phyloP scores from a whole-genome alignment of 768 basidiomycete species.

The Macrolepiota albuminosa region DNA sequence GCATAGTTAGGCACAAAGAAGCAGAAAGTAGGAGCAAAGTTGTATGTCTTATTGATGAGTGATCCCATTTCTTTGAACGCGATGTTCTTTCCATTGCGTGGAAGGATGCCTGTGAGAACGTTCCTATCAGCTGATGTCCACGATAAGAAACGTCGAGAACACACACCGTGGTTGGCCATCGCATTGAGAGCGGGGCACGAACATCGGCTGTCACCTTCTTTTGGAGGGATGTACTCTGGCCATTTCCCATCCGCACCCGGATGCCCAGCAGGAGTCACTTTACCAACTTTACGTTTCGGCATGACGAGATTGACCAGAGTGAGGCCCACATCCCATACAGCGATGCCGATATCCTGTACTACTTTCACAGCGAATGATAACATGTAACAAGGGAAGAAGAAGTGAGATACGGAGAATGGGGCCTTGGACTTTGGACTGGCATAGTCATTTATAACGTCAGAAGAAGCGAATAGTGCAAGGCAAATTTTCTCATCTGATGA shows the following conservation, averaged over 20 bases:
- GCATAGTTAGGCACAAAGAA: conserved; percentile 59
- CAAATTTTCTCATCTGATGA: background rate
- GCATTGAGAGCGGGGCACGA: conserved; percentile 64
- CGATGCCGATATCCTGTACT: conserved; percentile 25
- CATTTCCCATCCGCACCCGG: conserved; percentile 59
- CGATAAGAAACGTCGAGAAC: background rate
- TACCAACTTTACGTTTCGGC: conserved; percentile 45
- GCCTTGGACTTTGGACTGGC: background rate
- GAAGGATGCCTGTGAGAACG: conserved; percentile 48
- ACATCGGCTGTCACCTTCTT: conserved; percentile 62
- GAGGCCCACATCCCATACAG: conserved; percentile 50
- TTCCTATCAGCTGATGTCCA: background rate
- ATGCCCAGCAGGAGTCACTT: conserved; percentile 49
- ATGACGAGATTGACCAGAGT: conserved; percentile 47
- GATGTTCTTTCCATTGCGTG: conserved; percentile 66
- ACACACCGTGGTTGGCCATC: conserved; percentile 77
- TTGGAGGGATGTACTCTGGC: conserved; percentile 60
- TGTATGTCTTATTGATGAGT: conserved; percentile 53
- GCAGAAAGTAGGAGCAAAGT: conserved; percentile 66
- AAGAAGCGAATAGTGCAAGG: conserved; percentile 11
- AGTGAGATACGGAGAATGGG: background rate
- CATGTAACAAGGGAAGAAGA: conserved; percentile 16
- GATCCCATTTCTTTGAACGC: conserved; percentile 46
- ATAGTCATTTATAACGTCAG: conserved; percentile 5
- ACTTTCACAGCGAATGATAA: conserved; percentile 26